Evolutionary conservation across 2,329 filamentous ascomycete species (phyloP).

Genomic region (Coniochaeta sp.): DNA sequence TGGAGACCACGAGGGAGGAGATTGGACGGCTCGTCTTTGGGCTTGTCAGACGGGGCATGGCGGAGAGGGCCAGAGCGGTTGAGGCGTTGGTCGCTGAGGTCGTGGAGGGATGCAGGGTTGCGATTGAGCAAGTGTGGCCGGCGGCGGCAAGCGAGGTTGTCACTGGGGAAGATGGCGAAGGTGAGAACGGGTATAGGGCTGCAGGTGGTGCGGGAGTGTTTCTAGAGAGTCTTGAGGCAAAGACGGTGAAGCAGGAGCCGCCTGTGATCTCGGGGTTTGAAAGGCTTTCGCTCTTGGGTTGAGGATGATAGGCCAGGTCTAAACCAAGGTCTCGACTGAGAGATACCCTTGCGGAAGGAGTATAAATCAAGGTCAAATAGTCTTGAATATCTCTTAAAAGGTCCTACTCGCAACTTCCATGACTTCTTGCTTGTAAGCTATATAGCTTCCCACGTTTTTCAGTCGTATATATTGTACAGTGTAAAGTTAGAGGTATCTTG

Average conservation of each 20-base stretch:
- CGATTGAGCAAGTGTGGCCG: conserved; percentile 61
- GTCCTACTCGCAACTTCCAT: no score
- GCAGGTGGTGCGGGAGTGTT: conserved; percentile 46
- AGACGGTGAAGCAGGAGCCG: conserved; percentile 35
- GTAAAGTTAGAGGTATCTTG: no score
- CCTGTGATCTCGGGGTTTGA: conserved; percentile 42
- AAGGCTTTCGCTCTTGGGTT: conserved; percentile 44
- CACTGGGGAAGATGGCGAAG: conserved; percentile 11
- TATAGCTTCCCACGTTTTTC: no score
- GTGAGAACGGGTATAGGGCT: conserved; percentile 21
- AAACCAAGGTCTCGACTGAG: not conserved
- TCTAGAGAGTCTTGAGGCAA: conserved; percentile 40
- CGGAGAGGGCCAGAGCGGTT: conserved; percentile 74
- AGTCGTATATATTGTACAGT: no score
- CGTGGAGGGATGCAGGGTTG: conserved; percentile 57
- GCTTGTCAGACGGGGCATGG: conserved; percentile 73
- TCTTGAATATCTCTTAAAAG: no score
- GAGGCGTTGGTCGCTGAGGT: conserved; percentile 70
- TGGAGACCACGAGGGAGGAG: conserved; percentile 67
- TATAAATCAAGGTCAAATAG: not conserved
- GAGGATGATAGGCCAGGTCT: conserved; percentile 5
- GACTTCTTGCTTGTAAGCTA: no score
- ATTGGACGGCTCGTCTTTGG: conserved; percentile 68
- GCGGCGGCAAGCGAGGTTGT: conserved; percentile 22
- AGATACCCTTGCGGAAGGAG: not conserved